Conservation (phyloP, 73 alveolate species). For the Tetrahymena malaccensis region DNA sequence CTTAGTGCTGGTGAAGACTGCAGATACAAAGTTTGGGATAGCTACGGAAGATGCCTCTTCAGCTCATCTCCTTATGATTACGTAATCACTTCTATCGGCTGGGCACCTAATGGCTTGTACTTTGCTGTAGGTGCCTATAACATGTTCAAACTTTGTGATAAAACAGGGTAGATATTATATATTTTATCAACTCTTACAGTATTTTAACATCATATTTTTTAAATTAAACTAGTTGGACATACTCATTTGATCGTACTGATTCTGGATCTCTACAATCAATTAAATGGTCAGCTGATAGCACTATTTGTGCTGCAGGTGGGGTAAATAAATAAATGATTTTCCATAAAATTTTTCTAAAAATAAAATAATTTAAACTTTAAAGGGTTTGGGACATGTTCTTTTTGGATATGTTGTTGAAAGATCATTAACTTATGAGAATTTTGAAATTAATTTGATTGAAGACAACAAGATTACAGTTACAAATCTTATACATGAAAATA, state of each 20-base stretch:
- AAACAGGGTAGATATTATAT: conserved; percentile 62
- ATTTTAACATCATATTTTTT: neutral
- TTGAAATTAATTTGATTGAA: conserved; percentile 90
- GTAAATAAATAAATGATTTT: conserved; percentile 70
- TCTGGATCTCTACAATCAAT: conserved; percentile 79
- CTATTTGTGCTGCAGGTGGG: conserved; percentile 97
- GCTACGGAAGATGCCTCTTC: conserved; percentile 94
- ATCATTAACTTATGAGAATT: conserved; percentile 88
- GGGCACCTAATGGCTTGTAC: conserved; percentile 96
- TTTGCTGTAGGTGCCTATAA: conserved; percentile 92
- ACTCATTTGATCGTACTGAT: conserved; percentile 81
- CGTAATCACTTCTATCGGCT: conserved; percentile 90
- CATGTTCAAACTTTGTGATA: conserved; percentile 96
- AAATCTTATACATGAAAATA: conserved; percentile 92
- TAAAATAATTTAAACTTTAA: neutral
- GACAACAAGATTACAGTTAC: conserved; percentile 74
- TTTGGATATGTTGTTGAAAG: conserved; percentile 79
- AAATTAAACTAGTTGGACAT: conserved; percentile 68
- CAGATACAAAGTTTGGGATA: conserved; percentile 94
- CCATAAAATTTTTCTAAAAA: neutral
- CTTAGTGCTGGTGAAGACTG: conserved; percentile 96
- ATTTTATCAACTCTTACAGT: neutral
- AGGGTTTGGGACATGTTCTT: conserved; percentile 68
- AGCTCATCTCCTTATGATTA: conserved; percentile 92
- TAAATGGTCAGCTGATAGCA: conserved; percentile 90